phyloP scores from a whole-genome alignment of 139 green algal species.

The Coelastrella sp. region DNA sequence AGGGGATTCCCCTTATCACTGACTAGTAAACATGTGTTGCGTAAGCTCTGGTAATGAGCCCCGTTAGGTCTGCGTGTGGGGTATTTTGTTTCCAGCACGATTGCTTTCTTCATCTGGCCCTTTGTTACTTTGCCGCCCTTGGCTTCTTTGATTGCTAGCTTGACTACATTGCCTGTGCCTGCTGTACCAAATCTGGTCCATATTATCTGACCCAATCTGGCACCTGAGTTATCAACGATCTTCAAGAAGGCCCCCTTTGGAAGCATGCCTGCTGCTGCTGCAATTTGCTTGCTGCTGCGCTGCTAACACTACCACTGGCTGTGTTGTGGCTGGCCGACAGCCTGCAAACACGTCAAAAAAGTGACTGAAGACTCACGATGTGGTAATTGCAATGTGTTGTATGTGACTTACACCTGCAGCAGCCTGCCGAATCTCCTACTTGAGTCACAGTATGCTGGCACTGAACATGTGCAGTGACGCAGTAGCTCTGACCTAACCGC shows the following conservation, averaged over 20 bases:
- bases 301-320: not conserved
- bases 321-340: too few relatives aligned
- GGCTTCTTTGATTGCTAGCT: conserved; percentile 69
- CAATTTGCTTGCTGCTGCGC: not conserved
- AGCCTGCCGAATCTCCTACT: too few relatives aligned
- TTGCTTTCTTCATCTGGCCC: conserved; percentile 66
- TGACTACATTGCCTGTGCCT: conserved; percentile 66
- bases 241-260: conserved; percentile 62
- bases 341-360: too few relatives aligned
- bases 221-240: conserved; percentile 69
- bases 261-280: conserved; percentile 49
- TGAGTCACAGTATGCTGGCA: too few relatives aligned
- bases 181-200: conserved; percentile 51
- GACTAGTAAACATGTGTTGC: conserved; percentile 65
- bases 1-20: conserved; percentile 75
- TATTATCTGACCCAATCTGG: conserved; percentile 57
- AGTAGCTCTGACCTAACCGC: too few relatives aligned
- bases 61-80: conserved; percentile 62
- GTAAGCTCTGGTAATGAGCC: conserved; percentile 62
- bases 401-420: too few relatives aligned
- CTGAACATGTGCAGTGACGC: too few relatives aligned
- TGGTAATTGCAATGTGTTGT: too few relatives aligned
- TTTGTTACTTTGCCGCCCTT: conserved; percentile 63
- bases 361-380: too few relatives aligned
- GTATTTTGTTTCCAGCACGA: conserved; percentile 66